Evolutionary conservation across 345 rosid species (phyloP), one percentile per base, ranked within the genome.

Genomic region (Corymbia maculata): DNA sequence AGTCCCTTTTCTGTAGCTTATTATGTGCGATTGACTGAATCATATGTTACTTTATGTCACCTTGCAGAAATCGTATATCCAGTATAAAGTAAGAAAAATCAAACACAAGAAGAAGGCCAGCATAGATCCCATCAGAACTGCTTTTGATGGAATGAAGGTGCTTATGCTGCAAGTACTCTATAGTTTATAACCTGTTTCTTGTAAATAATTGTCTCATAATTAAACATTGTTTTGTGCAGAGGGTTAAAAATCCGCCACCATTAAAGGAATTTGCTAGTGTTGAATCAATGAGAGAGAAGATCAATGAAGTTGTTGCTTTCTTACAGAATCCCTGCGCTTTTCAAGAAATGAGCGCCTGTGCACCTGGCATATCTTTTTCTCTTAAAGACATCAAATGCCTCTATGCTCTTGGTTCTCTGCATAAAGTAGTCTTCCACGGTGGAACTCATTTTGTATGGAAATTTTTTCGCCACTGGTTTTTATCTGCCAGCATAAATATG

Each of bases 211-310:
- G 75, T 59, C 53, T 88, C 70, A 50, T 51, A 45, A 28, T 64
- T 64, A n/a, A 64, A 30, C 70, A 64, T 64, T 64, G 36, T 64
- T 64, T 64, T 90, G 70, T 92, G 88, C 91, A 95, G 98, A 95
- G 98, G 93, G 98, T 97, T 92, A 96, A 97, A 93, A 95, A 93
- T 94, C 98, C 98, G 85, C 98, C 98, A 86, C 98, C 96, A 2
- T 92, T 97, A 92, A 94, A 93, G 88, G 94, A 94, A 88, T 97
- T 97, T 94, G 95, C 99, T 89, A 97, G 98, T 92, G 87, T 97
- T 88, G 99, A 97, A 86, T 97, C 98, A 88, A 97, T 95, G 99
- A 94, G 95, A 92, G 98, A 97, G 92, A 98, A 97, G 93, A 97
- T 97, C 90, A 94, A 96, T 90, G 99, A 96, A 93, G 99, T 96